A percentile compares a stretch with the other conserved stretches of the same genome.
Evolutionary conservation across 2,329 filamentous ascomycete genomes (phyloP).

Genomic region (Myriosclerotinia scirpicola): DNA sequence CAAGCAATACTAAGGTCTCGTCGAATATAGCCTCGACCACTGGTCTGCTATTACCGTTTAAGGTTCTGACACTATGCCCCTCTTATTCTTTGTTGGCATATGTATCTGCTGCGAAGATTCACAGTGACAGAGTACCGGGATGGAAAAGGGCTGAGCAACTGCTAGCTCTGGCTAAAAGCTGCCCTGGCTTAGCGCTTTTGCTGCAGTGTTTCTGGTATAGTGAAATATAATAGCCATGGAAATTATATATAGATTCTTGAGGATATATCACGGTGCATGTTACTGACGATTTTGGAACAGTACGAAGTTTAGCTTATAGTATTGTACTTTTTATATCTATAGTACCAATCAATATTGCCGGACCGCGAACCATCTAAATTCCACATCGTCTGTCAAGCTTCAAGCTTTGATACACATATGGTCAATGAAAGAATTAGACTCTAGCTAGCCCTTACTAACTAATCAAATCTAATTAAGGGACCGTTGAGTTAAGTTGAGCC

Average conservation of each 20-base stretch:
- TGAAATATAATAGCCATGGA: background rate
- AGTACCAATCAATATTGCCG: background rate
- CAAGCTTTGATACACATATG: background rate
- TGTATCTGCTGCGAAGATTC: conserved; percentile 8
- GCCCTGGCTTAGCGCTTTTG: background rate
- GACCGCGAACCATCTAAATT: background rate
- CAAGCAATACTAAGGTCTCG: conserved; percentile 1
- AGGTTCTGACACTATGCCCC: conserved; percentile 20
- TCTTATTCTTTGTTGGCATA: background rate
- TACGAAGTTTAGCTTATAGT: conserved; percentile 1
- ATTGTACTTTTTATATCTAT: background rate
- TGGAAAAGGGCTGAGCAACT: conserved; percentile 17
- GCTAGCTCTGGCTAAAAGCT: conserved; percentile 4
- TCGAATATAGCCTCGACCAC: background rate
- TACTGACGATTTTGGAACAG: background rate
- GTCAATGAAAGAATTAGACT: background rate
- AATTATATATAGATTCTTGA: conserved; percentile 9
- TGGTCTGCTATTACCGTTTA: conserved; percentile 7
- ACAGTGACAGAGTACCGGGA: conserved; percentile 24
- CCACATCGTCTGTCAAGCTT: background rate
- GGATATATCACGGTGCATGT: background rate
- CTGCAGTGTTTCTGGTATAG: background rate
- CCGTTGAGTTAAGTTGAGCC: conserved; percentile 1
- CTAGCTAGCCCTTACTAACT: background rate
- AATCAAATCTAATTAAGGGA: background rate